Conservation (phyloP, 2,329 filamentous ascomycete species). For the Metarhizium rileyi region DNA sequence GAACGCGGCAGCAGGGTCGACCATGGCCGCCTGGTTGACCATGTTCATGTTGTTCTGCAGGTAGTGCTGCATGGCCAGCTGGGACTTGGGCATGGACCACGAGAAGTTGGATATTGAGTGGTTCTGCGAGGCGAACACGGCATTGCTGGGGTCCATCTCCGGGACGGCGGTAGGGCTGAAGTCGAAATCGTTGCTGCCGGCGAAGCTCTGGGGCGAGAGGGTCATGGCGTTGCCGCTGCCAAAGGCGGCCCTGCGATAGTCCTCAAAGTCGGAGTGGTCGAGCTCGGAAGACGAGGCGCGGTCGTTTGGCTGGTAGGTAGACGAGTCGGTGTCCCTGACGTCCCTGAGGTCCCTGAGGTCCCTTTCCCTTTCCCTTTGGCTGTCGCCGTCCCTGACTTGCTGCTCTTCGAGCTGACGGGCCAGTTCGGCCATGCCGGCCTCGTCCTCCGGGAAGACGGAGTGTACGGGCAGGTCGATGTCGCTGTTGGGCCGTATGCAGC, state of each 20-base stretch:
- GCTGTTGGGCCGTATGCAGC: conserved; percentile 52
- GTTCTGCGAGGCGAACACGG: conserved; percentile 26
- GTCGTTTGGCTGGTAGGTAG: conserved; percentile 18
- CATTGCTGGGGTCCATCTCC: conserved; percentile 23
- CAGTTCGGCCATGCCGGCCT: conserved; percentile 46
- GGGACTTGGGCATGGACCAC: conserved; percentile 21
- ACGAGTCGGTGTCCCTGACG: conserved; percentile 8
- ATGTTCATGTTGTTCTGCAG: conserved; percentile 35
- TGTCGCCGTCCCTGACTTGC: conserved; percentile 32
- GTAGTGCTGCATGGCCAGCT: conserved; percentile 27
- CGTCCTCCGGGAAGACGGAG: conserved; percentile 52
- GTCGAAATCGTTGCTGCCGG: conserved; percentile 27
- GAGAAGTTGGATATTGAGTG: conserved; percentile 24
- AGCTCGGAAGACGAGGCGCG: conserved; percentile 45
- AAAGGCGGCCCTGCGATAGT: conserved; percentile 41
- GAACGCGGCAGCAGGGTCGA: conserved; percentile 44
- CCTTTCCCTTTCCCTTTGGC: too few species aligned
- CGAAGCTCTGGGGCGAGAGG: conserved; percentile 44
- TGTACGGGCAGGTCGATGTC: conserved; percentile 50
- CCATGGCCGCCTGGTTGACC: conserved; percentile 39
- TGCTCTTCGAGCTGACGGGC: conserved; percentile 43
- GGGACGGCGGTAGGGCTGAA: conserved; percentile 23
- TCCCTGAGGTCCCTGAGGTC: too few species aligned
- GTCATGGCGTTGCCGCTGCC: conserved; percentile 29
- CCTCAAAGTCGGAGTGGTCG: conserved; percentile 46